A percentile compares a stretch with the other conserved stretches of the same genome.
phyloP scores from a whole-genome alignment of 2,329 filamentous ascomycete genomes.

The Fusarium xyrophilum region DNA sequence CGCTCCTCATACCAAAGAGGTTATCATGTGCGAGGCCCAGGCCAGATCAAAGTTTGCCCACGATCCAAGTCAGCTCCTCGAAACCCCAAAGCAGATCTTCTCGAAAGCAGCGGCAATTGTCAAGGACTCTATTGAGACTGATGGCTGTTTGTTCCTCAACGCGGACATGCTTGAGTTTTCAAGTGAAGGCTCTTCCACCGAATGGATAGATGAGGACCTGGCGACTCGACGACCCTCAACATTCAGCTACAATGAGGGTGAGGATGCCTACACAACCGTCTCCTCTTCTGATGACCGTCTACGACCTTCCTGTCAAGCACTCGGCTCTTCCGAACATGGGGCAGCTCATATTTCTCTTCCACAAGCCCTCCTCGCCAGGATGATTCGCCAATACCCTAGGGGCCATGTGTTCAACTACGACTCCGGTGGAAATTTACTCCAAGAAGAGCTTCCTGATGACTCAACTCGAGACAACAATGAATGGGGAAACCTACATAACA shows the following conservation, averaged over 20 bases:
- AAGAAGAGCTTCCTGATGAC: conserved; percentile 42
- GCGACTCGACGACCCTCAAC: conserved; percentile 10
- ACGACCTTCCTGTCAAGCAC: conserved; percentile 9
- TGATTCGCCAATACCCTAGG: conserved; percentile 54
- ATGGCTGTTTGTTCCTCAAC: conserved; percentile 48
- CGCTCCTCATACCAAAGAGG: not conserved
- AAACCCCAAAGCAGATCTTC: conserved; percentile 43
- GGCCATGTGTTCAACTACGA: conserved; percentile 57
- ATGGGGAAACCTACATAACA: not conserved
- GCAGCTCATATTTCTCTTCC: conserved; percentile 40
- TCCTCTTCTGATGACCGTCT: conserved; percentile 25
- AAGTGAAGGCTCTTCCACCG: not conserved
- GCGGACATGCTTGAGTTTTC: conserved; percentile 44
- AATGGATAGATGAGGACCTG: conserved; percentile 16
- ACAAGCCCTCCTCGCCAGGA: conserved; percentile 49
- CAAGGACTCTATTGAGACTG: conserved; percentile 50
- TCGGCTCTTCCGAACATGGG: conserved; percentile 18
- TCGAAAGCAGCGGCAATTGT: conserved; percentile 54
- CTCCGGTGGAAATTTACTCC: conserved; percentile 46
- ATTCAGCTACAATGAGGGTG: conserved; percentile 12
- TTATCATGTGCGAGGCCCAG: not conserved
- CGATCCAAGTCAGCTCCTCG: not conserved
- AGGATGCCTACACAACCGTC: conserved; percentile 10
- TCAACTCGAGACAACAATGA: not conserved
- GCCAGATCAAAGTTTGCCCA: not conserved